These are phyloP conservation scores for Cladosporium sp. DNA, from an alignment of 2,329 filamentous ascomycete species.

Conservation along the genomic window DNA sequence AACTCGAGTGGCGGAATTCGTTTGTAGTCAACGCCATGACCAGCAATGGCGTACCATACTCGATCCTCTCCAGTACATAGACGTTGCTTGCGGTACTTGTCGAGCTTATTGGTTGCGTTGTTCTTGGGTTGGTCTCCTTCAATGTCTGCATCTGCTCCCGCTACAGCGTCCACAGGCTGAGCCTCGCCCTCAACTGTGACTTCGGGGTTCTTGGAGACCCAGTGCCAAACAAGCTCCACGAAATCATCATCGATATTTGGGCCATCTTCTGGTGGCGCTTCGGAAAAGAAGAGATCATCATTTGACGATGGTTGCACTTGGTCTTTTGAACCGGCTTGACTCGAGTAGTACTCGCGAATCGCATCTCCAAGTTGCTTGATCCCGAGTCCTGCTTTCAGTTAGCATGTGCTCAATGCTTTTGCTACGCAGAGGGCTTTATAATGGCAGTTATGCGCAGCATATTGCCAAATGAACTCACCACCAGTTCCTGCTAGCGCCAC, in stretches of 20 bases:
- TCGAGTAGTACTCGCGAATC: conserved; percentile 7
- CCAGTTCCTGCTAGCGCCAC: conserved; percentile 55
- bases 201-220: conserved; percentile 54
- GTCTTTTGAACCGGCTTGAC: background rate
- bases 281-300: conserved; percentile 23
- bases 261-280: conserved; percentile 19
- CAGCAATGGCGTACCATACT: conserved; percentile 57
- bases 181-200: conserved; percentile 46
- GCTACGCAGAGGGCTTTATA: background rate
- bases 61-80: conserved; percentile 52
- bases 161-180: conserved; percentile 37
- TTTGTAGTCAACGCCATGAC: conserved; percentile 54
- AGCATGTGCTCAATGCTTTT: background rate
- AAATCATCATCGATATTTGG: conserved; percentile 46
- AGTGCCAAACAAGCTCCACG: conserved; percentile 53
- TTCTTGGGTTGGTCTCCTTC: conserved; percentile 22
- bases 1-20: conserved; percentile 54
- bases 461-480: conserved; percentile 43
- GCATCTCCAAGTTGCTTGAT: conserved; percentile 7
- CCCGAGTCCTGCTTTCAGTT: conserved; percentile 8
- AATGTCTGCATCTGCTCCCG: conserved; percentile 7
- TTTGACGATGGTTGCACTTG: background rate
- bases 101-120: background rate
- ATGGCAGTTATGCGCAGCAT: conserved; percentile 7
- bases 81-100: conserved; percentile 23